A percentile compares a stretch with the other conserved stretches of the same genome.
Evolutionary conservation across 371 early-diverging fungal species (phyloP).

Genomic region (Dichotomocladium elegans): DNA sequence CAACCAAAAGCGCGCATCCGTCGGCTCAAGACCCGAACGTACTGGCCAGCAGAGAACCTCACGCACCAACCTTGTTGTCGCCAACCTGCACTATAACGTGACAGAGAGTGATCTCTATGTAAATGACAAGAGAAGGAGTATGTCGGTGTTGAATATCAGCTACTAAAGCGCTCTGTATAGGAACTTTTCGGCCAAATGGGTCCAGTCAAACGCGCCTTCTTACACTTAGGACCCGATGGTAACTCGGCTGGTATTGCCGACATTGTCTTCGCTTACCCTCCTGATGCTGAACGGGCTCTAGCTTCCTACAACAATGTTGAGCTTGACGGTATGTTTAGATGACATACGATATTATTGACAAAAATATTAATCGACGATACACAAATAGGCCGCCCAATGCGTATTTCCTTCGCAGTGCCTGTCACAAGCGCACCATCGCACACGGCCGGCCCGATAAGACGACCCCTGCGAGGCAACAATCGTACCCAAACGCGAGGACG

Average conservation of each 20-base stretch:
- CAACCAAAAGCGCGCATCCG: conserved; percentile 10
- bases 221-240: conserved; percentile 58
- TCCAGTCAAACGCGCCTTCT: conserved; percentile 40
- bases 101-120: conserved; percentile 67
- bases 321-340: conserved; percentile 55
- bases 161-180: conserved; percentile 13
- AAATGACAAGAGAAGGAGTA: conserved; percentile 9
- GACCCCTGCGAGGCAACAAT: conserved; percentile 14
- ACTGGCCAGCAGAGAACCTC: conserved; percentile 1
- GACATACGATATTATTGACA: neutral
- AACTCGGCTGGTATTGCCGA: conserved; percentile 65
- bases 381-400: conserved; percentile 45
- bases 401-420: conserved; percentile 26
- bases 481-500: conserved; percentile 8
- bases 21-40: conserved; percentile 7
- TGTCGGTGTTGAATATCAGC: neutral
- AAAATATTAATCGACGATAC: neutral
- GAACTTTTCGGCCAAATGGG: conserved; percentile 57
- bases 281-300: conserved; percentile 52
- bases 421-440: conserved; percentile 1
- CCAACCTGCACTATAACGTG: conserved; percentile 64
- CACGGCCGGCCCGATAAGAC: conserved; percentile 2
- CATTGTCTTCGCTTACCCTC: conserved; percentile 44
- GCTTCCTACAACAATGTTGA: conserved; percentile 55
- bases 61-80: conserved; percentile 39